Conservation (phyloP, 768 basidiomycete species). For the Neoboletus subvelutipes region DNA sequence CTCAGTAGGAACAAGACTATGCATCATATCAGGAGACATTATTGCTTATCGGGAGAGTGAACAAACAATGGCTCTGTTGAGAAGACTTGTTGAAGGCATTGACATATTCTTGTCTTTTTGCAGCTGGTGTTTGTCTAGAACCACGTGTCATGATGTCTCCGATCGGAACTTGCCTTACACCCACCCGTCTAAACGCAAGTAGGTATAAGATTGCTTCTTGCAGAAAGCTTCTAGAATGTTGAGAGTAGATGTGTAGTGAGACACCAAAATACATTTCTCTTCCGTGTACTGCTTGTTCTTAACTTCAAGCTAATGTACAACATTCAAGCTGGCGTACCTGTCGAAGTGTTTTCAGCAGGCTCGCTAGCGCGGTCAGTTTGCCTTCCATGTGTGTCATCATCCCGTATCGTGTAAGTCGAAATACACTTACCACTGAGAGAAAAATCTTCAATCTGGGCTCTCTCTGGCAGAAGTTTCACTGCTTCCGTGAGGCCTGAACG, state of each 20-base stretch:
- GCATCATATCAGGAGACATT: conserved; percentile 1
- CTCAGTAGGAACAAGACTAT: conserved; percentile 89
- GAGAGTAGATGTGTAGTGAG: conserved; percentile 95
- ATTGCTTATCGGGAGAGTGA: not conserved
- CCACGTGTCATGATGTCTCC: not conserved
- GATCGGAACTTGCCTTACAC: not conserved
- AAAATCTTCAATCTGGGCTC: conserved; percentile 65
- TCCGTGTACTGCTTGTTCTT: conserved; percentile 56
- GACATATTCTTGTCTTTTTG: conserved; percentile 83
- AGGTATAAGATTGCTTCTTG: conserved; percentile 71
- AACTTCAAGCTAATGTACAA: not conserved
- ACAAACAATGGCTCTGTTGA: conserved; percentile 68
- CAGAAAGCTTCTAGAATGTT: conserved; percentile 90
- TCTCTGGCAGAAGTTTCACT: conserved; percentile 56
- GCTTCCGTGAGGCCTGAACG: conserved; percentile 59
- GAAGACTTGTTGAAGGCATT: conserved; percentile 83
- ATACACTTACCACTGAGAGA: conserved; percentile 67
- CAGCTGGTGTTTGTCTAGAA: conserved; percentile 66
- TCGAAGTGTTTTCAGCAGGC: conserved; percentile 58
- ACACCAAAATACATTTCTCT: conserved; percentile 94
- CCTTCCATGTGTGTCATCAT: conserved; percentile 43
- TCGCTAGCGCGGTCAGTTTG: conserved; percentile 68
- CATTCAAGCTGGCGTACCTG: conserved; percentile 40
- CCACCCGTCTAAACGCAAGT: conserved; percentile 85
- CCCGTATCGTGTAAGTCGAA: not conserved